Conservation (phyloP, 192 early-diverging fungal genomes). For the Spizellomyces sp. region DNA sequence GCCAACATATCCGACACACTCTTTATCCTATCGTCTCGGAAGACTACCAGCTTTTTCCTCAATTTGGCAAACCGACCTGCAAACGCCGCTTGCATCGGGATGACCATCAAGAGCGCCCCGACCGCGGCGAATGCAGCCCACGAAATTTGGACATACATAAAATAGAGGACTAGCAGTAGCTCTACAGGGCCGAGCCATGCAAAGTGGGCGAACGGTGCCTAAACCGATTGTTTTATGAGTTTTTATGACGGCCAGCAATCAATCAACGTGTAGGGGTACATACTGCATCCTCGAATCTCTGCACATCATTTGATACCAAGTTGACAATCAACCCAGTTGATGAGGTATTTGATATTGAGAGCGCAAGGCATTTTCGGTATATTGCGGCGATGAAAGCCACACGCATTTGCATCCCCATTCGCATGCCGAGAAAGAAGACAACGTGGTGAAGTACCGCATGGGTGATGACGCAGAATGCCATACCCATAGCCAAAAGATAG, state of each 20-base stretch:
- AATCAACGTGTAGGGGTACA: too few species aligned
- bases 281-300: slow-evolving; percentile 50
- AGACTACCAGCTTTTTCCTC: slow-evolving; percentile 28
- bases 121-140: slow-evolving; percentile 43
- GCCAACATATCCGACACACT: slow-evolving; percentile 45
- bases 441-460: slow-evolving; percentile 23
- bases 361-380: slow-evolving; percentile 47
- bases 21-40: slow-evolving; percentile 51
- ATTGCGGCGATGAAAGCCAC: slow-evolving; percentile 49
- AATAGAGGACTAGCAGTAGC: slow-evolving; percentile 37
- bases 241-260: too few species aligned
- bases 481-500: slow-evolving; percentile 1
- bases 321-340: slow-evolving; percentile 52
- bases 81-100: slow-evolving; percentile 51
- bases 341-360: slow-evolving; percentile 42
- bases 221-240: background rate
- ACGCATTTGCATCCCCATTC: slow-evolving; percentile 51
- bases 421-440: slow-evolving; percentile 30
- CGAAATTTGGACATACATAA: slow-evolving; percentile 50
- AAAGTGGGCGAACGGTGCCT: slow-evolving; percentile 42
- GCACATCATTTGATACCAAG: slow-evolving; percentile 55
- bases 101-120: slow-evolving; percentile 34
- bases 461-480: slow-evolving; percentile 6
- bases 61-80: slow-evolving; percentile 33
- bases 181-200: slow-evolving; percentile 52